Percentiles rank a stretch among this genome's conserved stretches.
Conservation (phyloP, 352 stramenopile genomes). For the Phytopythium chamaehyphon region DNA sequence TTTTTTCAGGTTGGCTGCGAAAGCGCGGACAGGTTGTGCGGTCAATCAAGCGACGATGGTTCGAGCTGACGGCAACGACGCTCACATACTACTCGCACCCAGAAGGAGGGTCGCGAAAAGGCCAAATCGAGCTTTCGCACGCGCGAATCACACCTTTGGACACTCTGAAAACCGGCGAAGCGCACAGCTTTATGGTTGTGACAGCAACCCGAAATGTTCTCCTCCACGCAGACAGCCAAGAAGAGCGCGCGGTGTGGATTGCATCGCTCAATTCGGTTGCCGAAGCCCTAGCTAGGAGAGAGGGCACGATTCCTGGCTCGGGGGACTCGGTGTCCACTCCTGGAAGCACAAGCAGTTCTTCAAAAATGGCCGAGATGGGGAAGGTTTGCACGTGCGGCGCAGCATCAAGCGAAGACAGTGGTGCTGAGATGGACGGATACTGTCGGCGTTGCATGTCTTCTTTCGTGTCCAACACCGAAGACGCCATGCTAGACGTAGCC, state of each 20-base stretch:
- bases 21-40: slow-evolving; percentile 85
- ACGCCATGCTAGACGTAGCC: slow-evolving; percentile 65
- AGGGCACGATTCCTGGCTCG: neutral
- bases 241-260: slow-evolving; percentile 78
- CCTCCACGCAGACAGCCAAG: slow-evolving; percentile 81
- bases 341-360: neutral
- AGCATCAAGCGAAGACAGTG: slow-evolving; percentile 16
- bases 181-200: slow-evolving; percentile 75
- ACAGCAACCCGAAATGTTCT: slow-evolving; percentile 54
- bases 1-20: slow-evolving; percentile 80
- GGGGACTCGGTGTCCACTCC: neutral
- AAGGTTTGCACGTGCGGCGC: slow-evolving; percentile 59
- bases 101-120: slow-evolving; percentile 69
- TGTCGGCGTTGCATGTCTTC: slow-evolving; percentile 72
- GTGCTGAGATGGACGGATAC: slow-evolving; percentile 31
- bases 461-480: slow-evolving; percentile 78
- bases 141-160: slow-evolving; percentile 60
- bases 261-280: slow-evolving; percentile 63
- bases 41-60: slow-evolving; percentile 85
- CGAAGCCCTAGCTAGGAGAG: slow-evolving; percentile 17
- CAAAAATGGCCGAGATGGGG: slow-evolving; percentile 25
- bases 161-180: slow-evolving; percentile 77
- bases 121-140: slow-evolving; percentile 54
- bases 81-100: slow-evolving; percentile 80
- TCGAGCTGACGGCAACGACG: slow-evolving; percentile 64